Evolutionary conservation across 2,329 filamentous ascomycete species (phyloP).

Genomic region (Cladosporium sp.): DNA sequence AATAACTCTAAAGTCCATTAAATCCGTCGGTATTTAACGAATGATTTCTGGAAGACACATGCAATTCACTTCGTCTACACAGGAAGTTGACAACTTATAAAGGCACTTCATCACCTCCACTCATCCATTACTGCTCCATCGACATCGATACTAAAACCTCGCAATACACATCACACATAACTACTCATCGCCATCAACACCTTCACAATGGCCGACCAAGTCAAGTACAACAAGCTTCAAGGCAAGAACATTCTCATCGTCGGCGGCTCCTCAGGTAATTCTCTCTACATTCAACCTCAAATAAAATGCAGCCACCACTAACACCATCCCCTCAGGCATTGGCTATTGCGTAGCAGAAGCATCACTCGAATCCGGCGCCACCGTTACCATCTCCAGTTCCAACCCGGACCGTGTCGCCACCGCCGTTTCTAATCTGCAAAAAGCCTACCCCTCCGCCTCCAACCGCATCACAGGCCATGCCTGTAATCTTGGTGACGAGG

Average conservation of each 20-base stretch:
- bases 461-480: constrained; percentile 41
- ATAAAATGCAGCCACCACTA: background rate
- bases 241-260: constrained; percentile 53
- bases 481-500: constrained; percentile 45
- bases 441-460: constrained; percentile 40
- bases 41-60: too few species aligned
- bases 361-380: constrained; percentile 50
- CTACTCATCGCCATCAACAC: too few species aligned
- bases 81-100: too few species aligned
- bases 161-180: too few species aligned
- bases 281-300: background rate
- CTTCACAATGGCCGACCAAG: constrained; percentile 36
- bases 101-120: too few species aligned
- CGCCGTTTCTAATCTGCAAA: constrained; percentile 44
- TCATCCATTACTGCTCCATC: too few species aligned
- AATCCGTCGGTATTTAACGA: too few species aligned
- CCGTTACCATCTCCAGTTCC: constrained; percentile 59
- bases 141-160: too few species aligned
- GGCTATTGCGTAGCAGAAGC: constrained; percentile 59
- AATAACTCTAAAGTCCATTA: too few species aligned
- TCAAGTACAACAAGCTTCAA: constrained; percentile 47
- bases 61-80: too few species aligned
- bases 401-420: constrained; percentile 45
- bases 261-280: constrained; percentile 49
- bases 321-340: constrained; percentile 49